phyloP scores from a whole-genome alignment of 768 basidiomycete genomes.

The Paxillus rubicundulus region DNA sequence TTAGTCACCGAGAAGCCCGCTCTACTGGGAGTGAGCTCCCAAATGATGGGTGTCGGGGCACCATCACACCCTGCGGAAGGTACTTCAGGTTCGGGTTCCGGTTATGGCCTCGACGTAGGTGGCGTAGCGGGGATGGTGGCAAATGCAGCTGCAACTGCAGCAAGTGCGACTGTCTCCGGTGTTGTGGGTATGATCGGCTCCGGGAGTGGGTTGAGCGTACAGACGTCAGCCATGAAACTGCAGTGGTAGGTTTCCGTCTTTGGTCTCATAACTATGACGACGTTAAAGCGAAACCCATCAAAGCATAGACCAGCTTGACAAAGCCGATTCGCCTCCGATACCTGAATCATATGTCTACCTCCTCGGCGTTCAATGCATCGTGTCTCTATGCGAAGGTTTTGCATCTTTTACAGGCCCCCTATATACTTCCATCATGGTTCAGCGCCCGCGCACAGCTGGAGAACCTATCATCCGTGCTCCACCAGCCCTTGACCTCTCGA shows the following conservation, averaged over 20 bases:
- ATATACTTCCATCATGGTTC: slow-evolving; percentile 69
- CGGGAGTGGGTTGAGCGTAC: slow-evolving; percentile 66
- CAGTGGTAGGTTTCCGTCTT: slow-evolving; percentile 64
- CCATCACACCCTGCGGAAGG: slow-evolving; percentile 32
- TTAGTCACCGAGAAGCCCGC: slow-evolving; percentile 87
- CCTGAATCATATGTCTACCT: slow-evolving; percentile 95
- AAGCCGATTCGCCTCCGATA: slow-evolving; percentile 90
- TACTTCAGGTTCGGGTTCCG: slow-evolving; percentile 15
- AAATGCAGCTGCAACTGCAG: slow-evolving; percentile 75
- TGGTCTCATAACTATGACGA: not conserved
- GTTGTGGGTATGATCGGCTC: slow-evolving; percentile 84
- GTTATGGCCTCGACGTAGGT: slow-evolving; percentile 59
- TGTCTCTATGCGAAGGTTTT: slow-evolving; percentile 84
- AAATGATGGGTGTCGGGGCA: slow-evolving; percentile 81
- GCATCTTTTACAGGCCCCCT: slow-evolving; percentile 69
- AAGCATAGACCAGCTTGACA: slow-evolving; percentile 98
- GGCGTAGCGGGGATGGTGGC: slow-evolving; percentile 82
- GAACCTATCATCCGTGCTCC: slow-evolving; percentile 69
- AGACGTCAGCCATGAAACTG: slow-evolving; percentile 79
- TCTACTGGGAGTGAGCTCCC: slow-evolving; percentile 71
- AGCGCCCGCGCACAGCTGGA: slow-evolving; percentile 59
- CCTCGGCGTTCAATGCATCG: slow-evolving; percentile 83
- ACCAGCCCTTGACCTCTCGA: slow-evolving; percentile 61
- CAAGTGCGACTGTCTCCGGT: slow-evolving; percentile 79
- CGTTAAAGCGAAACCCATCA: not conserved